phyloP scores from a whole-genome alignment of 768 basidiomycete species.

The Leccinum boreale region DNA sequence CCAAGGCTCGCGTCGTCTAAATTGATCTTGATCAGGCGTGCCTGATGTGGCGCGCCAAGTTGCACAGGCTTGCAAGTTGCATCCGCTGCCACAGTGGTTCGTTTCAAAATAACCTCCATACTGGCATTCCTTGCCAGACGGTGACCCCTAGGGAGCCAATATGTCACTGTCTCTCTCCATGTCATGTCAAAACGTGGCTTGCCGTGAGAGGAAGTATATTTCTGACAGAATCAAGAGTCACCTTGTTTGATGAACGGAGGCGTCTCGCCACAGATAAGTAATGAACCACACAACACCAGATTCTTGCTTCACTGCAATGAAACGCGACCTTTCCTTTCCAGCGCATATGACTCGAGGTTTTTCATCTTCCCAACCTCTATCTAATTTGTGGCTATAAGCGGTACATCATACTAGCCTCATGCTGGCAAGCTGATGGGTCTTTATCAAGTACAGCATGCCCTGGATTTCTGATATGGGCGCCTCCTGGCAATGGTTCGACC shows the following conservation, averaged over 20 bases:
- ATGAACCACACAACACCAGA: not conserved
- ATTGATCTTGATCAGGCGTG: constrained; percentile 5
- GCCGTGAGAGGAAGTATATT: not conserved
- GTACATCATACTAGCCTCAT: not conserved
- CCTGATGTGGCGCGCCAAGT: constrained; percentile 10
- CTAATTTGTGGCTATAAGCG: constrained; percentile 1
- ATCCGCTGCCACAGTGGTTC: constrained; percentile 8
- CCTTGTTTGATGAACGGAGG: constrained; percentile 8
- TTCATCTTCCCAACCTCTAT: not conserved
- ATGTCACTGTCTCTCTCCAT: not conserved
- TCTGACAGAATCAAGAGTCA: constrained; percentile 3
- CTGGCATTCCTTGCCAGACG: not conserved
- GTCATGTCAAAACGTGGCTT: not conserved
- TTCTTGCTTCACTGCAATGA: constrained; percentile 2
- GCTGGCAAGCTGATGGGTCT: not conserved
- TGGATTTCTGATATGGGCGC: not conserved
- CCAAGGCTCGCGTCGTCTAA: constrained; percentile 8
- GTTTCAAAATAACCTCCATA: constrained; percentile 8
- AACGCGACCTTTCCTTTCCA: not conserved
- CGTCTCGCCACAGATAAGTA: constrained; percentile 15
- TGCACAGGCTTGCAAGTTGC: not conserved
- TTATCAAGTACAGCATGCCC: constrained; percentile 16
- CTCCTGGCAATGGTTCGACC: not conserved
- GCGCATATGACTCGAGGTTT: not conserved
- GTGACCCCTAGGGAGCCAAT: not conserved